Evolutionary conservation across 768 basidiomycete species (phyloP).

Genomic region (Chalciporus piperatus): DNA sequence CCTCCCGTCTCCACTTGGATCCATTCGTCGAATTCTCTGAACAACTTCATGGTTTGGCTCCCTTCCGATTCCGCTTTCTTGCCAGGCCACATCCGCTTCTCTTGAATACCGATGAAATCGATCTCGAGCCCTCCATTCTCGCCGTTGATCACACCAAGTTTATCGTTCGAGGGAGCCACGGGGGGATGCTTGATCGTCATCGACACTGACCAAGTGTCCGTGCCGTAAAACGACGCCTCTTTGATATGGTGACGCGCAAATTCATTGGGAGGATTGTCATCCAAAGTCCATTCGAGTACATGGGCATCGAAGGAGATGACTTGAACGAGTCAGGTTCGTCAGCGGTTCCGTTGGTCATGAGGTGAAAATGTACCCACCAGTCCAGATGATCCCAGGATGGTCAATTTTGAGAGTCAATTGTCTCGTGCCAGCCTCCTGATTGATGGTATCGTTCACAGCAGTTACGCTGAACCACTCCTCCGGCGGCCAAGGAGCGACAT

Average conservation of each 20-base stretch:
- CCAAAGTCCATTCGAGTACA: constrained; percentile 81
- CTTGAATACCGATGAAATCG: constrained; percentile 80
- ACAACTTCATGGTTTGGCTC: constrained; percentile 65
- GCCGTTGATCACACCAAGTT: neutral
- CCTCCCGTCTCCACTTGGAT: constrained; percentile 60
- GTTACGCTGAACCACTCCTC: constrained; percentile 49
- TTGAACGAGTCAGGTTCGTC: constrained; percentile 16
- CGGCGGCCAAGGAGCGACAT: constrained; percentile 49
- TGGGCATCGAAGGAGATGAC: constrained; percentile 92
- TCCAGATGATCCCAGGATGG: constrained; percentile 87
- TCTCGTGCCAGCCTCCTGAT: constrained; percentile 60
- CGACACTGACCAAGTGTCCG: constrained; percentile 68
- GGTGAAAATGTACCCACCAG: constrained; percentile 43
- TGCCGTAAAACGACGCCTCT: constrained; percentile 84
- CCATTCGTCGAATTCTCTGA: constrained; percentile 75
- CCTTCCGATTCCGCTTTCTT: constrained; percentile 49
- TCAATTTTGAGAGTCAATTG: constrained; percentile 64
- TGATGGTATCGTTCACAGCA: constrained; percentile 54
- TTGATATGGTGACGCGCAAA: constrained; percentile 84
- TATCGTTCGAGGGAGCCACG: neutral
- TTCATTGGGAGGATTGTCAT: constrained; percentile 74
- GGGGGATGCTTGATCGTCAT: constrained; percentile 60
- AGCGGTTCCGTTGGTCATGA: neutral
- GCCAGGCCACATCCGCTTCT: constrained; percentile 83
- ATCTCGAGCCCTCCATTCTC: constrained; percentile 40